These are phyloP conservation scores for Pythium chondricola DNA, from an alignment of 352 stramenopile species.

Conservation along the genomic window DNA sequence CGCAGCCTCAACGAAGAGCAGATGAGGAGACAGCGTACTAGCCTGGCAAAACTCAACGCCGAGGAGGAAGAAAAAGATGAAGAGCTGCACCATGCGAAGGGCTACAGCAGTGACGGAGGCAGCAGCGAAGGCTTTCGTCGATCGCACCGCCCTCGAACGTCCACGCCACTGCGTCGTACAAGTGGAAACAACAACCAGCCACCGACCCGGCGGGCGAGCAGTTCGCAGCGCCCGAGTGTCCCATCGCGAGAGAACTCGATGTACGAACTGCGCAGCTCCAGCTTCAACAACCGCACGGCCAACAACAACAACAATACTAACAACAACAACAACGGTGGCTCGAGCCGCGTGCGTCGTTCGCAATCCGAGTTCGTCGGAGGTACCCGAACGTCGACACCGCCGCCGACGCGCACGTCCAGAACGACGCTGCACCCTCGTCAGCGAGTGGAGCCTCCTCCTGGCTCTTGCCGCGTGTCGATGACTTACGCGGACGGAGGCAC, in stretches of 20 bases:
- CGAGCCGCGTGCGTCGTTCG: constrained; percentile 12
- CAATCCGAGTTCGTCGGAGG: constrained; percentile 13
- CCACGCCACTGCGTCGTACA: background rate
- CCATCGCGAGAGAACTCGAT: constrained; percentile 11
- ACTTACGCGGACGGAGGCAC: constrained; percentile 1
- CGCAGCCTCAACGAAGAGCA: constrained; percentile 21
- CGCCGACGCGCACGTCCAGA: constrained; percentile 9
- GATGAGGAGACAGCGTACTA: constrained; percentile 6
- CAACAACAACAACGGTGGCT: background rate
- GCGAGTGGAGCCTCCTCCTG: background rate
- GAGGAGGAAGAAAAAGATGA: constrained; percentile 74
- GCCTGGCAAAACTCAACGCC: constrained; percentile 26
- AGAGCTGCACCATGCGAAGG: constrained; percentile 22
- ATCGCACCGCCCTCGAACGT: background rate
- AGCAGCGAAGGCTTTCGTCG: constrained; percentile 15
- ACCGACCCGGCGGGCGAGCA: too few relatives aligned
- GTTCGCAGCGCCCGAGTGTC: too few relatives aligned
- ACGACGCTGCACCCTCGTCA: constrained; percentile 14
- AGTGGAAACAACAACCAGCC: background rate
- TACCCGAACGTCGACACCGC: background rate
- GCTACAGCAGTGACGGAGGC: constrained; percentile 21
- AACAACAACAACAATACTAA: background rate
- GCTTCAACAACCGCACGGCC: background rate
- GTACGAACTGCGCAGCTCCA: constrained; percentile 17
- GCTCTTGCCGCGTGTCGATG: constrained; percentile 3